Conservation (phyloP, 345 rosid genomes). For the Sisymbrium irio region DNA sequence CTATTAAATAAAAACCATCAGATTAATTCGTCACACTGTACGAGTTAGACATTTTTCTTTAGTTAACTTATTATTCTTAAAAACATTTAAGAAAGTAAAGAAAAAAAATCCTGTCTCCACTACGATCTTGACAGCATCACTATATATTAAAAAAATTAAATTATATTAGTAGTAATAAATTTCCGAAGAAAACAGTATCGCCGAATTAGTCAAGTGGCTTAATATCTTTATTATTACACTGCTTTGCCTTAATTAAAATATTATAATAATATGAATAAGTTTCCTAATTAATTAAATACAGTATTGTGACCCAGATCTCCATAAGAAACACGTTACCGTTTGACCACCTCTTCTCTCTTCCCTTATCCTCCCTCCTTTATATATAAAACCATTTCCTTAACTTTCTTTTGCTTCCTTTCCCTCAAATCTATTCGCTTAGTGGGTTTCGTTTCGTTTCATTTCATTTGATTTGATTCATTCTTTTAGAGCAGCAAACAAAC, state of each 20-base stretch:
- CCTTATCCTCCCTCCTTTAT: constrained; percentile 5
- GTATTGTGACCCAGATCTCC: constrained; percentile 29
- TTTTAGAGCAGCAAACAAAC: neutral
- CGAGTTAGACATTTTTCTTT: constrained; percentile 10
- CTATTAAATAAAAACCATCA: neutral
- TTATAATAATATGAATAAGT: neutral
- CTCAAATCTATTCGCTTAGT: neutral
- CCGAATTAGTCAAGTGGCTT: constrained; percentile 18
- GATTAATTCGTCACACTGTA: neutral
- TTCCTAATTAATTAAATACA: neutral
- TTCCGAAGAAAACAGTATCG: neutral
- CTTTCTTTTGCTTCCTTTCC: neutral
- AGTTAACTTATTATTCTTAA: neutral
- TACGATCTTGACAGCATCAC: constrained; percentile 27
- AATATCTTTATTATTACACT: neutral
- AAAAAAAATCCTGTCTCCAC: constrained; percentile 16
- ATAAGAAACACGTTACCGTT: constrained; percentile 38
- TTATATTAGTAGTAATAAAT: neutral
- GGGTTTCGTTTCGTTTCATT: too few species aligned
- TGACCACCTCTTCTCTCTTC: constrained; percentile 35
- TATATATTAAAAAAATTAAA: neutral
- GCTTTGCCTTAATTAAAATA: neutral
- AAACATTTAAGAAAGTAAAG: neutral
- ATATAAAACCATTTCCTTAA: neutral
- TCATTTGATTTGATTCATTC: neutral